Percentiles rank a stretch among this genome's conserved stretches.
These are phyloP conservation scores for Cercospora nicotianae DNA, from an alignment of 2,329 filamentous ascomycete genomes.

Conservation along the genomic window DNA sequence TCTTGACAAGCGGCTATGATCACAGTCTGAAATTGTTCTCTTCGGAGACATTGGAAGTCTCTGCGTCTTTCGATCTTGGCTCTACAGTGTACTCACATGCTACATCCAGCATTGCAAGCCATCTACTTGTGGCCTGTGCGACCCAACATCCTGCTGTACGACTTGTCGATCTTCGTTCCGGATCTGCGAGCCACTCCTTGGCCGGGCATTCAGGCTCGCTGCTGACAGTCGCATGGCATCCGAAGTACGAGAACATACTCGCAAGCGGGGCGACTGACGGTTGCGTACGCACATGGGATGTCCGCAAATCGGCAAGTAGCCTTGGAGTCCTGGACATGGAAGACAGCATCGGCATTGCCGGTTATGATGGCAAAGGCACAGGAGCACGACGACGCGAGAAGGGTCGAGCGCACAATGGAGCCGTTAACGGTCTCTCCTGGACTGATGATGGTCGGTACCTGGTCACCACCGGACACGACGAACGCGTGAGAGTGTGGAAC, in stretches of 20 bases:
- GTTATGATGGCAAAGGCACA: conserved; percentile 47
- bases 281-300: conserved; percentile 80
- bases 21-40: conserved; percentile 74
- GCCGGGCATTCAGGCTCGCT: conserved; percentile 55
- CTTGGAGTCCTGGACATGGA: conserved; percentile 81
- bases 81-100: conserved; percentile 75
- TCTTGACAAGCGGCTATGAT: conserved; percentile 76
- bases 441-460: conserved; percentile 75
- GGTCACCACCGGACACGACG: conserved; percentile 79
- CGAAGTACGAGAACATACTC: conserved; percentile 73
- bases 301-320: conserved; percentile 73
- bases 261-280: conserved; percentile 85
- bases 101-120: conserved; percentile 68
- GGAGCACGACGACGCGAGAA: conserved; percentile 44
- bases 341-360: conserved; percentile 69
- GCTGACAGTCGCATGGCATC: conserved; percentile 74
- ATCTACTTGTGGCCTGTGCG: conserved; percentile 81
- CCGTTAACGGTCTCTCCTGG: conserved; percentile 84
- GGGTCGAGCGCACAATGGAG: conserved; percentile 68
- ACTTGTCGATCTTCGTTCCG: conserved; percentile 82
- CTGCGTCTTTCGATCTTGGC: conserved; percentile 67
- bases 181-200: conserved; percentile 60
- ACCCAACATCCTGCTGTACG: conserved; percentile 83
- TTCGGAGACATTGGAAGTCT: conserved; percentile 60
- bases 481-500: conserved; percentile 85